These are phyloP conservation scores for Peronospora belbahrii DNA, from an alignment of 352 stramenopile genomes.

Conservation along the genomic window DNA sequence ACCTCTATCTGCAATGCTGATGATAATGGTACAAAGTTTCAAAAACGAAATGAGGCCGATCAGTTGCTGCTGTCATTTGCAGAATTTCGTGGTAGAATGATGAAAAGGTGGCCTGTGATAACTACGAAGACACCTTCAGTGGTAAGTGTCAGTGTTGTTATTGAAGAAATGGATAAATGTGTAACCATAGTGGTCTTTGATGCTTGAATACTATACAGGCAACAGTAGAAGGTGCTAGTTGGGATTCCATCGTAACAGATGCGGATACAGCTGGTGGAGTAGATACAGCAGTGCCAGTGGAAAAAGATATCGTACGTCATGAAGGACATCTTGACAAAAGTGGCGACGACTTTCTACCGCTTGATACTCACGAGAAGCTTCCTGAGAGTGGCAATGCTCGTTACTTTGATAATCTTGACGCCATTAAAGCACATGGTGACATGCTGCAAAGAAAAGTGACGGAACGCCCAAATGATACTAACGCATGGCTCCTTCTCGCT, in stretches of 20 bases:
- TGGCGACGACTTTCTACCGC: conserved; percentile 15
- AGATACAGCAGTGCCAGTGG: neutral
- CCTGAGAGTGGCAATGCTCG: conserved; percentile 12
- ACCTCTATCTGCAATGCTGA: neutral
- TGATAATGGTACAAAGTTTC: conserved; percentile 1
- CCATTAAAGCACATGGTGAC: conserved; percentile 9
- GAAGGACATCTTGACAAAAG: neutral
- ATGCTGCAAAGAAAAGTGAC: conserved; percentile 28
- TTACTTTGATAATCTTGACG: conserved; percentile 29
- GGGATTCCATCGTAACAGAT: neutral
- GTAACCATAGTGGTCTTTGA: neutral
- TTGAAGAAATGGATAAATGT: neutral
- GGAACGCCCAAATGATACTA: conserved; percentile 20
- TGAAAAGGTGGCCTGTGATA: conserved; percentile 43
- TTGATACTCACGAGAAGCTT: conserved; percentile 10
- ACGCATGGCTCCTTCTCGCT: conserved; percentile 45
- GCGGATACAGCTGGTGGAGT: neutral
- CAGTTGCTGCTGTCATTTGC: conserved; percentile 36
- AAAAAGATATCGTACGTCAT: neutral
- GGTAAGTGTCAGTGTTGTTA: conserved; percentile 11
- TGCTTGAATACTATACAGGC: conserved; percentile 2
- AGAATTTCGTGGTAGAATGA: conserved; percentile 28
- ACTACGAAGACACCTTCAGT: conserved; percentile 3
- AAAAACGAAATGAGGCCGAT: conserved; percentile 20
- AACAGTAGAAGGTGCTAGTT: conserved; percentile 1